phyloP scores from a whole-genome alignment of 139 green algal species.

The Chlorella sp. region DNA sequence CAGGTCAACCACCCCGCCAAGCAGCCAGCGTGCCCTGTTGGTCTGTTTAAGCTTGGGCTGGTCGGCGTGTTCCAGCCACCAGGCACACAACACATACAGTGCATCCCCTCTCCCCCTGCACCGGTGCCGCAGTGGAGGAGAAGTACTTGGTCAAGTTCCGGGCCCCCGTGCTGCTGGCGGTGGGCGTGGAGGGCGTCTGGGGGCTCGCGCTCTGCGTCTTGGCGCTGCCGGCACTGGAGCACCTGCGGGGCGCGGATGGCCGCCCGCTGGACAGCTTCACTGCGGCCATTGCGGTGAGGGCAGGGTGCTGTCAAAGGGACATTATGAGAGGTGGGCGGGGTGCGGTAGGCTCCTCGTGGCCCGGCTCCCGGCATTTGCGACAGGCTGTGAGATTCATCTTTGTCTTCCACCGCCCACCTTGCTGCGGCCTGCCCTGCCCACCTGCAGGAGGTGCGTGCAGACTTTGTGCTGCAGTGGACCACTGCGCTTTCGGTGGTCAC shows the following conservation, averaged over 20 bases:
- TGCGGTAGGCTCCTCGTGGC: too few relatives aligned
- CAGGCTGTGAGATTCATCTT: too few relatives aligned
- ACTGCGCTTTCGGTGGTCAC: slow-evolving; percentile 54
- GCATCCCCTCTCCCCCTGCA: too few relatives aligned
- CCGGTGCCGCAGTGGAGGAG: slow-evolving; percentile 69
- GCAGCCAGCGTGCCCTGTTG: too few relatives aligned
- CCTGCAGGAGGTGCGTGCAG: slow-evolving; percentile 18
- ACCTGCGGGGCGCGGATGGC: slow-evolving; percentile 55
- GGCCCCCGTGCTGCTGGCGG: slow-evolving; percentile 22
- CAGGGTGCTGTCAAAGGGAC: background rate
- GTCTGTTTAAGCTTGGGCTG: too few relatives aligned
- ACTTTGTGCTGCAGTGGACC: slow-evolving; percentile 31
- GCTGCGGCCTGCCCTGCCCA: too few relatives aligned
- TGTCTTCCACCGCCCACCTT: background rate
- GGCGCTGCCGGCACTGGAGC: slow-evolving; percentile 66
- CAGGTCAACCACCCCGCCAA: too few relatives aligned
- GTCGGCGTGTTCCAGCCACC: too few relatives aligned
- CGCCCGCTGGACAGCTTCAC: slow-evolving; percentile 64
- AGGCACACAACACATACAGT: too few relatives aligned
- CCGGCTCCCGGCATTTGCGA: background rate
- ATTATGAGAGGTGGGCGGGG: background rate
- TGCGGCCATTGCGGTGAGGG: slow-evolving; percentile 24
- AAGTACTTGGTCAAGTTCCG: slow-evolving; percentile 74
- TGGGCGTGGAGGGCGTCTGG: slow-evolving; percentile 75
- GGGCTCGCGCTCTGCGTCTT: slow-evolving; percentile 67